phyloP scores from a whole-genome alignment of 139 green algal species.

The Pleodorina starrii region DNA sequence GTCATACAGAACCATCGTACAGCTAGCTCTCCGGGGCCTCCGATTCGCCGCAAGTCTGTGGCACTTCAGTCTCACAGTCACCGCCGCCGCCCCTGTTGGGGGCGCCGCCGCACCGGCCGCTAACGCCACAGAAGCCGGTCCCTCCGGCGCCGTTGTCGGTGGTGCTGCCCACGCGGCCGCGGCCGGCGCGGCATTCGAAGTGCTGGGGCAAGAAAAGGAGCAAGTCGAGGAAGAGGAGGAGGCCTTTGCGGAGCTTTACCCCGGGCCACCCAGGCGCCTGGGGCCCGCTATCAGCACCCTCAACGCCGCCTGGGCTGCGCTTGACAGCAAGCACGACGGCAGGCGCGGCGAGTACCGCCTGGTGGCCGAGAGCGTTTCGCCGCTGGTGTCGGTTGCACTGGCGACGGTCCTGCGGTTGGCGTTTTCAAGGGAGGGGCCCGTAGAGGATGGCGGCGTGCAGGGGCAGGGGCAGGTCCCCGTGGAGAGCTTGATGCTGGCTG shows the following conservation, averaged over 20 bases:
- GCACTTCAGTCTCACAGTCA: neutral
- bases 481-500: neutral
- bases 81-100: neutral
- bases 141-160: neutral
- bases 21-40: neutral
- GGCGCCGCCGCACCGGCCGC: neutral
- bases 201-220: neutral
- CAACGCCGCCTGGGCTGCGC: neutral
- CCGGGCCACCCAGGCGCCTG: neutral
- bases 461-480: neutral
- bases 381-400: neutral
- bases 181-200: neutral
- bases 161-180: neutral
- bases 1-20: neutral
- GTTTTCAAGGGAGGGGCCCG: neutral
- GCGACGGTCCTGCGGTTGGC: neutral
- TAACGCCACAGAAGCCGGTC: neutral
- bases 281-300: neutral
- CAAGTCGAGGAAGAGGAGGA: neutral
- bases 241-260: neutral
- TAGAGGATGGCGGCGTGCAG: neutral
- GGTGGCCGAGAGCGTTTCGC: slow-evolving; percentile 3
- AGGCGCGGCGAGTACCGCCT: neutral
- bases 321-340: neutral
- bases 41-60: neutral